Evolutionary conservation across 768 basidiomycete species (phyloP), one percentile per base, ranked within the genome.

Genomic region (Lentinula boryana): DNA sequence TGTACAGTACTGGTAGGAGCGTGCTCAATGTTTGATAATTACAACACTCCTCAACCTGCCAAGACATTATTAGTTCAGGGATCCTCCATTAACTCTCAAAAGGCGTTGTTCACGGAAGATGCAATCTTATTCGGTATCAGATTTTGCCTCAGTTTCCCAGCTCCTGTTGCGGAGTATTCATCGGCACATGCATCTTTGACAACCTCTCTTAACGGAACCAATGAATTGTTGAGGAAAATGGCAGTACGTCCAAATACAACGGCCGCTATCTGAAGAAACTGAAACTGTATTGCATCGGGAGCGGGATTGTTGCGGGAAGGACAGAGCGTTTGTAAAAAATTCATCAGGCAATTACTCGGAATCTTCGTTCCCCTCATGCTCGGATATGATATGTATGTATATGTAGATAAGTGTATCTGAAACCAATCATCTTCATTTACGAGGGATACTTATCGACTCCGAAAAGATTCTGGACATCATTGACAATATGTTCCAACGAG

Each of bases 401-500:
- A 53, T 33, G 32, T 53, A 16, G 32, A 33, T 53, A 33, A 53
- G 32, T 33, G 16, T 7, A 52, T 31, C 23, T 13, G 5, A 38
- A 38, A 16, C 31, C 18, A 53, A 33, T 53, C 51, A 33, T 32
- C 12, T 51, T 51, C 18, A 9, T 5, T 51, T 27, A 13, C 32
- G 27, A 51, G 18, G 50, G 10, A 15, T 18, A 27, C 51, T 33
- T 53, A 33, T 16, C 31, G 15, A n/a, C 23, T 33, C 32, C 51
- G 18, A 16, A 33, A 16, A 18, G 16, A 38, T 27, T 33, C 51
- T 27, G 51, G 7, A 53, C 16, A 33, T 18, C 40, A 31, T 43
- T 38, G 36, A 48, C 7, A 57, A 43, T 8, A 62, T 64, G 52
- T 65, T 36, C 33, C 23, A 58, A 21, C 40, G 64, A 52, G 64